Evolutionary conservation across 108 stramenopile genomes (phyloP).

Genomic region (Thalassiosira profunda): DNA sequence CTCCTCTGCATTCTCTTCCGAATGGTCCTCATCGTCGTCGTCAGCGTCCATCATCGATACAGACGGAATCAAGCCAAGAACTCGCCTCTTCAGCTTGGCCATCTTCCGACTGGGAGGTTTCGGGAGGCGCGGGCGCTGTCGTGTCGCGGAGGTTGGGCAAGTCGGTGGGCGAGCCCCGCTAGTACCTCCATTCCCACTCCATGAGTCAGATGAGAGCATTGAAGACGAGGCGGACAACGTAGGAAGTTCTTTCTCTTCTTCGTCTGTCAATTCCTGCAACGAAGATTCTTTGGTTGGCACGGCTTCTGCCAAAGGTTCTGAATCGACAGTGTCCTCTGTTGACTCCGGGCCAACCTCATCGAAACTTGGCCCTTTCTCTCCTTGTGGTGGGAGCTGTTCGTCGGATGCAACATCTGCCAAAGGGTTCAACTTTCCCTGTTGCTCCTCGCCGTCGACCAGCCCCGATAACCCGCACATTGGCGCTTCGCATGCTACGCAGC

Average conservation of each 20-base stretch:
- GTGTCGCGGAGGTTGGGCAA: conserved; percentile 30
- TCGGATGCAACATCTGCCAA: conserved; percentile 38
- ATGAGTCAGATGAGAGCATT: conserved; percentile 26
- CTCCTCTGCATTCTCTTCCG: conserved; percentile 6
- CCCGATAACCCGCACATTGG: not conserved
- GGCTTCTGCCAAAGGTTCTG: not conserved
- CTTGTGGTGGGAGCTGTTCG: too few relatives aligned
- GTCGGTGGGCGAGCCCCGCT: conserved; percentile 33
- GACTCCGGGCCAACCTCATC: conserved; percentile 5
- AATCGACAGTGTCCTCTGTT: not conserved
- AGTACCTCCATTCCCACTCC: conserved; percentile 21
- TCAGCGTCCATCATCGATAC: conserved; percentile 42
- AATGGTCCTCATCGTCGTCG: conserved; percentile 24
- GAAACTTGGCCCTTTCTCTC: conserved; percentile 12
- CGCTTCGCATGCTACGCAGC: not conserved
- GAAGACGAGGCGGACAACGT: conserved; percentile 13
- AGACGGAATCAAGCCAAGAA: conserved; percentile 31
- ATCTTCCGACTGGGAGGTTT: conserved; percentile 17
- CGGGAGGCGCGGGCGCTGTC: conserved; percentile 6
- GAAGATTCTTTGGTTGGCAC: conserved; percentile 2
- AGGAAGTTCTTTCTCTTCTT: conserved; percentile 3
- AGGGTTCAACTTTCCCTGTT: conserved; percentile 2
- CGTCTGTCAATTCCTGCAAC: not conserved
- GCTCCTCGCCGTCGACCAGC: conserved; percentile 8
- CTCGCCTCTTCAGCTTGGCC: conserved; percentile 23